phyloP scores from a whole-genome alignment of 116 monocot genomes.

The Cymodocea nodosa region DNA sequence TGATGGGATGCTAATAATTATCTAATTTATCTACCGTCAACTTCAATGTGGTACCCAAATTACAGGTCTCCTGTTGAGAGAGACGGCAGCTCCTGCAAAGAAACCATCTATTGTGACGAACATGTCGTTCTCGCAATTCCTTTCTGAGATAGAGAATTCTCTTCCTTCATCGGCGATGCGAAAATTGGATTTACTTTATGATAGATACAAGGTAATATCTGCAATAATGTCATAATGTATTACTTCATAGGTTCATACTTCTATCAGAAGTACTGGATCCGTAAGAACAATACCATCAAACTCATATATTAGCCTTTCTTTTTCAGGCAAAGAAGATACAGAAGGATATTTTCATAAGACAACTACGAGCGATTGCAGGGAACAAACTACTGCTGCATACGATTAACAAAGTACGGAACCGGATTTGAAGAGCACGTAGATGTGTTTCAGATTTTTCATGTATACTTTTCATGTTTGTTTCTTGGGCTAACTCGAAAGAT shows the following conservation, averaged over 20 bases:
- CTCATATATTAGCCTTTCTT: background rate
- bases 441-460: too few species aligned
- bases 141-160: conserved; percentile 29
- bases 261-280: background rate
- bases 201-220: conserved; percentile 32
- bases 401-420: conserved; percentile 18
- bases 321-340: conserved; percentile 39
- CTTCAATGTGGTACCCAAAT: too few species aligned
- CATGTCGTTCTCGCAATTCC: conserved; percentile 25
- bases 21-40: too few species aligned
- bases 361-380: conserved; percentile 31
- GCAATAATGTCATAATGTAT: too few species aligned
- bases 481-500: too few species aligned
- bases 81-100: background rate
- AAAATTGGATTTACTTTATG: conserved; percentile 24
- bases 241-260: background rate
- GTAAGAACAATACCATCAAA: background rate
- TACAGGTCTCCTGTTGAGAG: background rate
- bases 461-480: too few species aligned
- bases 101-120: background rate
- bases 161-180: conserved; percentile 21
- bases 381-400: conserved; percentile 34
- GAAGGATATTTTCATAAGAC: conserved; percentile 35
- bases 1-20: too few species aligned
- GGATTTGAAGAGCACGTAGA: background rate